phyloP scores from a whole-genome alignment of 2,329 filamentous ascomycete genomes.

The Metarhizium brunneum region DNA sequence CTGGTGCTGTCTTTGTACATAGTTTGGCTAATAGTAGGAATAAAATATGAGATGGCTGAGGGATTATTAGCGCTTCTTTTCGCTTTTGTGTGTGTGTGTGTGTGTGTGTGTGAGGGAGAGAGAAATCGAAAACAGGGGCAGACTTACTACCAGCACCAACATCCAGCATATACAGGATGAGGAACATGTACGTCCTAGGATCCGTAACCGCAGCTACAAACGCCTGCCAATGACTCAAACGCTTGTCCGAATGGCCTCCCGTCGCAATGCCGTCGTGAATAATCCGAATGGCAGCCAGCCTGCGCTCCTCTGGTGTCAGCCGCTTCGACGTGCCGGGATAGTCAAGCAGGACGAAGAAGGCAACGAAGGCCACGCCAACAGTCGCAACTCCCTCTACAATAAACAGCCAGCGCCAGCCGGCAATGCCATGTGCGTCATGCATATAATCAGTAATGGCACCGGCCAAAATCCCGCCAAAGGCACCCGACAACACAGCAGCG shows the following conservation, averaged over 20 bases:
- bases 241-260: slow-evolving; percentile 13
- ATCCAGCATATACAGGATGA: slow-evolving; percentile 6
- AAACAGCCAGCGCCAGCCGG: slow-evolving; percentile 61
- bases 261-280: slow-evolving; percentile 18
- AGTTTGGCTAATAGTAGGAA: slow-evolving; percentile 38
- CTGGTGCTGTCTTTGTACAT: slow-evolving; percentile 34
- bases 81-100: too few relatives aligned
- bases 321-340: slow-evolving; percentile 53
- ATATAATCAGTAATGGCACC: slow-evolving; percentile 50
- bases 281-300: slow-evolving; percentile 4
- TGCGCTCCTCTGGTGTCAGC: slow-evolving; percentile 37
- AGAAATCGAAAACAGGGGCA: neutral
- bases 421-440: slow-evolving; percentile 42
- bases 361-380: slow-evolving; percentile 39
- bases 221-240: slow-evolving; percentile 3
- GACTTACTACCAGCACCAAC: slow-evolving; percentile 28
- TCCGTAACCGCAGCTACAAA: slow-evolving; percentile 20
- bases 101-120: neutral
- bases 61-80: neutral
- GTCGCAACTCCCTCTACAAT: slow-evolving; percentile 56
- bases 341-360: slow-evolving; percentile 56
- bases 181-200: slow-evolving; percentile 7
- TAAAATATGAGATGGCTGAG: slow-evolving; percentile 39
- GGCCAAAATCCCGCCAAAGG: slow-evolving; percentile 54
- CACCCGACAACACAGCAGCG: slow-evolving; percentile 49